These are phyloP conservation scores for Penicillium sp. DNA, from an alignment of 2,329 filamentous ascomycete species.

Conservation along the genomic window DNA sequence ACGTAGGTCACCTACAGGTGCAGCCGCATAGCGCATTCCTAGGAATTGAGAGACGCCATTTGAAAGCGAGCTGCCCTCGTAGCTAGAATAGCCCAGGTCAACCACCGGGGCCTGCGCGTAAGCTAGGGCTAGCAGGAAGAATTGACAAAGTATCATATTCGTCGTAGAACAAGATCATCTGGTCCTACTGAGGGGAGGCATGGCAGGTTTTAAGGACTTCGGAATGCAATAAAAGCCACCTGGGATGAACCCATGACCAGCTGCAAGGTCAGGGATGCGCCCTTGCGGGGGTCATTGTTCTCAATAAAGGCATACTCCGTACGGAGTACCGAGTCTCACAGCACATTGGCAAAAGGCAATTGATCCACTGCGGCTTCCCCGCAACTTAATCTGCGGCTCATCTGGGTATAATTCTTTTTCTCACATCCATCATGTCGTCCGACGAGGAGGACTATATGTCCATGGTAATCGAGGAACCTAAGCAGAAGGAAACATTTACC, in stretches of 20 bases:
- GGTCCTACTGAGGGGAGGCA: neutral
- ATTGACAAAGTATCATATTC: constrained; percentile 8
- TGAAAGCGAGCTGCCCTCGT: constrained; percentile 52
- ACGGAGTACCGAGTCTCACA: no score
- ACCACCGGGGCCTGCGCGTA: constrained; percentile 42
- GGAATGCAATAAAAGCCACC: neutral
- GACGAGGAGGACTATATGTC: constrained; percentile 96
- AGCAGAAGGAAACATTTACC: constrained; percentile 57
- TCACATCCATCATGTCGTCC: constrained; percentile 28
- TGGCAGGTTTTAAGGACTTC: neutral
- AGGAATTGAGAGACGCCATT: constrained; percentile 67
- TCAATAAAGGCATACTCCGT: no score
- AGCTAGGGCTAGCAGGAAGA: constrained; percentile 15
- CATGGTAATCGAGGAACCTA: constrained; percentile 76
- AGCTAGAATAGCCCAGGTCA: constrained; percentile 63
- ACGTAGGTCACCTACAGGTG: constrained; percentile 61
- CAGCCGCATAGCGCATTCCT: constrained; percentile 68
- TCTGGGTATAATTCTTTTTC: neutral
- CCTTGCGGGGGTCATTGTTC: neutral
- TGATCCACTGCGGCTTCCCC: constrained; percentile 4
- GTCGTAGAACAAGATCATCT: constrained; percentile 5
- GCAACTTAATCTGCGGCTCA: constrained; percentile 2
- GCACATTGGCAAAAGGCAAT: neutral
- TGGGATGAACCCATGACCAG: neutral
- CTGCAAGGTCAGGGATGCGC: neutral